Base-by-base conservation (phyloP, 1,139 yeast genomes). In the Hyphopichia khmerensis region DNA sequence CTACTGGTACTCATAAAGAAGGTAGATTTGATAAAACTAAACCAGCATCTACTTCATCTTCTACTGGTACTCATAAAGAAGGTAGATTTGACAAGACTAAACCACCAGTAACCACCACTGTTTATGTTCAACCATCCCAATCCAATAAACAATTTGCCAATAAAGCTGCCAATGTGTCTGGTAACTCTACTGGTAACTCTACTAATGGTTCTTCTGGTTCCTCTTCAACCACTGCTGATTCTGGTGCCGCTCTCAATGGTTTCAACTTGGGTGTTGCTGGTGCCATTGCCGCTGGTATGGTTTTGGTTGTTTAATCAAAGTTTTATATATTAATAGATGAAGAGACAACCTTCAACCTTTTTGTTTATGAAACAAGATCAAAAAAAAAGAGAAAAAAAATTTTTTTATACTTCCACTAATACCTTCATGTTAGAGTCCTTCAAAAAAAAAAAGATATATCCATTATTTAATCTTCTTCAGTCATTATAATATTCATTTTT, bases 1-100 rank as follows among this genome's bases (percentile, higher is more conserved):
- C 62, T 17, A 57, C 76, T 31, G 78, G 78, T 46, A 75, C 80
- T 43, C 77, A 73, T 65, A 72, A 57, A 50, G 62, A 58, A 48
- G 76, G 77, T 48, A 65, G 63, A 51, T 71, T 69, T 49, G 65
- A 71, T 58, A 61, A 65, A 56, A 64, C 73, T 50, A 59, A 58
- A 50, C 48, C 53, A 15, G 56, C 72, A 8, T 45, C 60, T 11
- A 52, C 66, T 18, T 42, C 66, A 3, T 44, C 63, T 31, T 47
- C 62, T 21, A 57, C 75, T 31, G 77, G 76, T 45, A 73, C 79
- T 40, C 77, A 73, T 64, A 71, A 57, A 50, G 59, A 56, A 46
- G 75, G 75, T 47, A 64, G 60, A 50, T 69, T 67, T 48, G 64
- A 69, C 55, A 60, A 63, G 56, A 60, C 71, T 48, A 57, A 55